Conservation (phyloP, 1,139 yeast genomes). For the Saccharomyces uvarum region DNA sequence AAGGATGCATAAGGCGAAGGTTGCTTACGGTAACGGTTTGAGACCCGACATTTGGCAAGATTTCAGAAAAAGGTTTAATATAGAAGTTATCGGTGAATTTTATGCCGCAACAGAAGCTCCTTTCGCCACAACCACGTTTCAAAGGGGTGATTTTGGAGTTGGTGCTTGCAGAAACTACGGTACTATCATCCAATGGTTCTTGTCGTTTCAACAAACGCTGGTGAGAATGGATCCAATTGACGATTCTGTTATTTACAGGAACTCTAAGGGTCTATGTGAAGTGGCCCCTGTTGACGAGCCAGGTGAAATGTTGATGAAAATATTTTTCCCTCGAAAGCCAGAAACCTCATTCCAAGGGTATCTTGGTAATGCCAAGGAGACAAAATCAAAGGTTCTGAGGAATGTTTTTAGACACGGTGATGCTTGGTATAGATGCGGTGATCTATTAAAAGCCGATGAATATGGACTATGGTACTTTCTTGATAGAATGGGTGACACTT, state of each 20-base stretch:
- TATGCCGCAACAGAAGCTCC: slow-evolving; percentile 95
- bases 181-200: slow-evolving; percentile 45
- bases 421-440: slow-evolving; percentile 89
- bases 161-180: slow-evolving; percentile 92
- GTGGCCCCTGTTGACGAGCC: slow-evolving; percentile 53
- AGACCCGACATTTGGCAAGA: slow-evolving; percentile 86
- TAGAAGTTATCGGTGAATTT: slow-evolving; percentile 77
- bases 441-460: slow-evolving; percentile 61
- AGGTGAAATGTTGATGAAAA: slow-evolving; percentile 79
- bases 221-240: slow-evolving; percentile 79
- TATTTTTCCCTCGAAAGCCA: slow-evolving; percentile 54
- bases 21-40: slow-evolving; percentile 89
- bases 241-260: slow-evolving; percentile 62
- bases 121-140: slow-evolving; percentile 77
- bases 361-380: slow-evolving; percentile 70
- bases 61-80: slow-evolving; percentile 69
- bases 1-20: slow-evolving; percentile 50
- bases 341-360: slow-evolving; percentile 86
- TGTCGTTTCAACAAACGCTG: slow-evolving; percentile 52
- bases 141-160: slow-evolving; percentile 69
- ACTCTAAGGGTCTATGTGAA: slow-evolving; percentile 58
- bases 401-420: slow-evolving; percentile 81
- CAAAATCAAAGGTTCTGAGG: slow-evolving; percentile 61
- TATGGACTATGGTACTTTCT: slow-evolving; percentile 74
- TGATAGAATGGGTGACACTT: slow-evolving; percentile 92